Evolutionary conservation across 1,284 basidiomycete genomes (phyloP), one percentile per base, ranked within the genome.

Genomic region (Cryptococcus jaspeensis): DNA sequence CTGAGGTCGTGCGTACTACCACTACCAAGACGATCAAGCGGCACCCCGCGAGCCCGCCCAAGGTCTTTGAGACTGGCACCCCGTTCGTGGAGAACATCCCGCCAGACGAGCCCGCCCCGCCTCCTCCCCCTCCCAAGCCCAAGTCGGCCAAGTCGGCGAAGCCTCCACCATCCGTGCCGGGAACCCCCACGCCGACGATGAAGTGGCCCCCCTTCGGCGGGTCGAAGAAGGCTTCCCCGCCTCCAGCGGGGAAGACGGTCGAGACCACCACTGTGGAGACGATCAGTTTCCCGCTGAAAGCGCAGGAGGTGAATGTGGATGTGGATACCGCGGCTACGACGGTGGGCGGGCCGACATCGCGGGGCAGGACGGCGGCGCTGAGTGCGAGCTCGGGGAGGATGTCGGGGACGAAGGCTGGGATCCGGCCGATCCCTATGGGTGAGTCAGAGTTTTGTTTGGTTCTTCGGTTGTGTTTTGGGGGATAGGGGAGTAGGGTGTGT

Each of bases 401-500:
- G n/a, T 39, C 53, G 11, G 66, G 66, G 2, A 63, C 60, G 2
- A 69, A 63, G 52, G 66, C 38, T 41, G 66, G 66, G 13, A 9
- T 68, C 3, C 52, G 56, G 12, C 66, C 66, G n/a, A 69, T 69
- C 22, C 60, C 66, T 3, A 54, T 63, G 22, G 42, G 66, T 69
- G 35, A 58, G 64, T 61, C n/a, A n/a, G n/a, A n/a, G n/a, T n/a
- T n/a, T n/a, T n/a, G n/a, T n/a, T n/a, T n/a, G n/a, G n/a, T n/a
- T n/a, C n/a, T n/a, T n/a, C n/a, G n/a, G n/a, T n/a, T n/a, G n/a
- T n/a, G n/a, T n/a, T n/a, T n/a, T n/a, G n/a, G n/a, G n/a, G n/a
- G n/a, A n/a, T n/a, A n/a, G n/a, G n/a, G n/a, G n/a, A n/a, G n/a
- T n/a, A n/a, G n/a, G n/a, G n/a, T n/a, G n/a, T n/a, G n/a, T n/a